Evolutionary conservation across 306 rosid genomes (phyloP).

Genomic region (Rosa multiflora): DNA sequence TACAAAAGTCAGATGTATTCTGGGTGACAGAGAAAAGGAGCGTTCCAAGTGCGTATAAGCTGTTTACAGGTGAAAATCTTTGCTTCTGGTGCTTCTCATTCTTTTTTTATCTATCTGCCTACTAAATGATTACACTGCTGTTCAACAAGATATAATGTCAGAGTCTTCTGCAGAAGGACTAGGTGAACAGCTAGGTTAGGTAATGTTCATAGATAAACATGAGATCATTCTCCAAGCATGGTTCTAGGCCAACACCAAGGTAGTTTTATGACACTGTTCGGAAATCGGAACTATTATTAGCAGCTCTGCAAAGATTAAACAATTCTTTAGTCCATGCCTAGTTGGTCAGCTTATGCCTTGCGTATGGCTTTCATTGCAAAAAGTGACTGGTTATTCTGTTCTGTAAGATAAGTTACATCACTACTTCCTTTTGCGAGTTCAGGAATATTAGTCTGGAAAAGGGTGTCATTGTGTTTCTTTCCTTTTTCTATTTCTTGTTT

Average conservation of each 20-base stretch:
- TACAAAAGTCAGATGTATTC: constrained; percentile 64
- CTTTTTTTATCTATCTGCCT: constrained; percentile 1
- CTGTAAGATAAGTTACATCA: not conserved
- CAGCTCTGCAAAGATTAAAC: not conserved
- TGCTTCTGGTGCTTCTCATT: constrained; percentile 14
- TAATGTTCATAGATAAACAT: not conserved
- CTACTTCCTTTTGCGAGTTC: not conserved
- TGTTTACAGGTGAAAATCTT: constrained; percentile 56
- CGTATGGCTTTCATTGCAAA: not conserved
- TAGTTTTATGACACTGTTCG: not conserved
- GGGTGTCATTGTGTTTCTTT: not conserved
- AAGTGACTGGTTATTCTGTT: not conserved
- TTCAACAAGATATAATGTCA: not conserved
- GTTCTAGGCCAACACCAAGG: not conserved
- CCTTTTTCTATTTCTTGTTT: not conserved
- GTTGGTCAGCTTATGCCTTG: not conserved
- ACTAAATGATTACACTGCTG: not conserved
- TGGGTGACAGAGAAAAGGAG: constrained; percentile 67
- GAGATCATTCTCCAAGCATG: not conserved
- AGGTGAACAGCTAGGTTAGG: not conserved
- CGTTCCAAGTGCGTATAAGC: constrained; percentile 69
- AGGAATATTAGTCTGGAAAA: not conserved
- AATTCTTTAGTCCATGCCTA: not conserved
- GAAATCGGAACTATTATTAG: not conserved
- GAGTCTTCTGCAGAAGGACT: not conserved